phyloP scores from a whole-genome alignment of 495 filamentous ascomycete genomes.

The Talaromyces thailandensis region DNA sequence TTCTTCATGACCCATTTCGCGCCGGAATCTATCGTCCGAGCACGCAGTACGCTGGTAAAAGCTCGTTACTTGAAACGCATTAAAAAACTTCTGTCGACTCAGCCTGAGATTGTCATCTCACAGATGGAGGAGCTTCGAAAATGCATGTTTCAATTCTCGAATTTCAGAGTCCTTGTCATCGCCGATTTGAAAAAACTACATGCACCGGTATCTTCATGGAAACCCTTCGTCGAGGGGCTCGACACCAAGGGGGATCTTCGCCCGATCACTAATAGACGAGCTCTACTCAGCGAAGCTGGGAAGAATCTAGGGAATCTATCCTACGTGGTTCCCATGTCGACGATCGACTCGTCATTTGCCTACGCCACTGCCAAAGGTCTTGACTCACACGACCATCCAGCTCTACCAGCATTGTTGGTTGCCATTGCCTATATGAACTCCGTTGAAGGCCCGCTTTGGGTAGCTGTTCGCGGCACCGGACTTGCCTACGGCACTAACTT shows the following conservation, averaged over 20 bases:
- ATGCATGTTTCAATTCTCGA: conserved; percentile 67
- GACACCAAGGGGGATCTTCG: conserved; percentile 38
- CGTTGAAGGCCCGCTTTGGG: conserved; percentile 91
- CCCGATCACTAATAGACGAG: conserved; percentile 49
- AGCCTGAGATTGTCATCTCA: conserved; percentile 60
- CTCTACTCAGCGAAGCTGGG: conserved; percentile 63
- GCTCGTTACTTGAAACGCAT: conserved; percentile 81
- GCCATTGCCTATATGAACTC: conserved; percentile 85
- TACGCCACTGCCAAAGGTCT: conserved; percentile 67
- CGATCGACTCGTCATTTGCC: conserved; percentile 88
- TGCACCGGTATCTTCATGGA: conserved; percentile 79
- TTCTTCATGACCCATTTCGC: conserved; percentile 72
- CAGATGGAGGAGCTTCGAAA: conserved; percentile 69
- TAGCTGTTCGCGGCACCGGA: conserved; percentile 81
- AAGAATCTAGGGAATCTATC: conserved; percentile 60
- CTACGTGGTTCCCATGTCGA: conserved; percentile 80
- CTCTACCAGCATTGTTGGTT: conserved; percentile 75
- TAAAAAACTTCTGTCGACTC: conserved; percentile 60
- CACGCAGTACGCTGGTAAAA: conserved; percentile 76
- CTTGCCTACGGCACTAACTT: conserved; percentile 84
- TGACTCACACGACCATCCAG: conserved; percentile 62
- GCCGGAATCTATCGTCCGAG: conserved; percentile 61
- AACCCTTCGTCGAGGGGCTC: conserved; percentile 46
- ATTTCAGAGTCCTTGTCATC: conserved; percentile 76
- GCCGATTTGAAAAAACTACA: conserved; percentile 69